Evolutionary conservation across 352 stramenopile species (phyloP), one percentile per base, ranked within the genome.

Genomic region (Phytophthora macrochlamydospora): DNA sequence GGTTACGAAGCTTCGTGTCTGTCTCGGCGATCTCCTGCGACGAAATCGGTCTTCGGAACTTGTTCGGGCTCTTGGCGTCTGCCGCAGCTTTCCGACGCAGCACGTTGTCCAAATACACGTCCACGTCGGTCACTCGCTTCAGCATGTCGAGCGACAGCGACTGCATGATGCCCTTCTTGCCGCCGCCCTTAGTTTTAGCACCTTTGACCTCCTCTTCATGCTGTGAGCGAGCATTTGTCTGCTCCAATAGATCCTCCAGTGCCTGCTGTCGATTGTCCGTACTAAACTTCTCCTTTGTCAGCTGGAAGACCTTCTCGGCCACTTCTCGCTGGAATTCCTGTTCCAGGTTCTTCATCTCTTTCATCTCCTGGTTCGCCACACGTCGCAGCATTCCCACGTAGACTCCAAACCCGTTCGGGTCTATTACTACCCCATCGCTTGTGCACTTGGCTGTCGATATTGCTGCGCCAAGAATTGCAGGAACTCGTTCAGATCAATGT

Each of bases 241-340:
- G 75, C 56, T 79, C 38, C 11, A 93, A 65, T 35, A 92, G 40
- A 4, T 93, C 80, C 6, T 89, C 72, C 2, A 96, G 71, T 30
- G 88, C 88, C 24, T 82, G 73, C 62, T 92, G 75, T 13, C 86
- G 80, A 68, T 94, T 96, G 9, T 91, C 86, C 31, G 83, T 71
- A 53, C 83, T 93, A 62, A 94, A 96, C 44, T 94, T 93, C 32
- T 92, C 79, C 62, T 95, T 92, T 4, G 87, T 91, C 3, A 95
- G 63, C 51, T 92, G 79, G 66, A 95, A 95, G 13, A 94, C 83
- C 33, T 84, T 85, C 55, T 91, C 81, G 0, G 85, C 84, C 38
- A 95, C 86, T 46, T 81, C 85, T 9, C 83, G 80, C 59, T 93
- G 81, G 69, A 95, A 94, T 42, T 95, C 85, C 14, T 91, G 73